Evolutionary conservation across 2,329 filamentous ascomycete species (phyloP), one percentile per base, ranked within the genome.

Genomic region (Diaporthe batatas): DNA sequence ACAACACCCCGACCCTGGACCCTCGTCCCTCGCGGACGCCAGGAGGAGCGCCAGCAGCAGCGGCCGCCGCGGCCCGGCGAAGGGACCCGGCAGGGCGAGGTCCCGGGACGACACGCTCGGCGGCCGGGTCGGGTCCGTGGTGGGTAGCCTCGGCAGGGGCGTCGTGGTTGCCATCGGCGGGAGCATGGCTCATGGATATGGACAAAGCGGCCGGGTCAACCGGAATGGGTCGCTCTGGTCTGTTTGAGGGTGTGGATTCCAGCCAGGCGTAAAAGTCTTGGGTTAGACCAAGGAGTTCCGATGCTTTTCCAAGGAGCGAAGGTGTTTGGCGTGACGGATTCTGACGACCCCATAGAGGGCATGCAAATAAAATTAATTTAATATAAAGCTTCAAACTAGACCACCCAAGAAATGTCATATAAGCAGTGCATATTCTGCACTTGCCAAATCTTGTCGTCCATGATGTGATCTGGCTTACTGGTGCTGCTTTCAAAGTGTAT

Each of bases 171-270:
- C 39, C 21, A 32, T 73, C 29, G 69, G 54, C 14, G 44, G 53
- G 3, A 44, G 69, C 4, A 21, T 72, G 21, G n/a, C 62, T 5
- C 36, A 72, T 65, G 67, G 71, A 8, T 57, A 70, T n/a, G 47
- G 65, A 2, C 49, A 57, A 6, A 39, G 34, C 29, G 51, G 69
- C 12, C 32, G 36, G 42, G 34, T 44, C 12, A 10, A 42, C 21
- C 16, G 47, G 34, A 57, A 6, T 10, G 32, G 54, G 14, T 68
- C 62, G n/a, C 36, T n/a, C 10, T n/a, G 34, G 47, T 54, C 68
- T 5, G 23, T 62, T 10, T 68, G 59, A 59, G 18, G 57, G n/a
- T 34, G 29, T 34, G 29, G 1, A 3, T 67, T 18, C 5, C 14
- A 5, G 44, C 3, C 14, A 14, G 32, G 53, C 21, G 47, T 25